Evolutionary conservation across 768 basidiomycete species (phyloP).

Genomic region (Tephrocybe sp.): DNA sequence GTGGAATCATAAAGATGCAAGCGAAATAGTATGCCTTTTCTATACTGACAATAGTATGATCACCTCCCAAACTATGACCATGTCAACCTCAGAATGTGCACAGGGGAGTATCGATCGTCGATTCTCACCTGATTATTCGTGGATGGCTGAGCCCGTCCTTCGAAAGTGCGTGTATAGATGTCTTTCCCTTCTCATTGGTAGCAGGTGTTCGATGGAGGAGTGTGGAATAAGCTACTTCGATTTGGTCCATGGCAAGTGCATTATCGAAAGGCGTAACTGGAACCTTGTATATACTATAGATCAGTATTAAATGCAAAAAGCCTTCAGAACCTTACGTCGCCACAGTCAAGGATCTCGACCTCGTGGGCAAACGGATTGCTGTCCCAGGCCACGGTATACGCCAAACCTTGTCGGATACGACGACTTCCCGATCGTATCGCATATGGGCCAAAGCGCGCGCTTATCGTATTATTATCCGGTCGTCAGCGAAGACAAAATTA

Average conservation of each 20-base stretch:
- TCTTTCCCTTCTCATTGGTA: constrained; percentile 29
- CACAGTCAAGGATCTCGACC: constrained; percentile 73
- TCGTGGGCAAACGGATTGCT: constrained; percentile 60
- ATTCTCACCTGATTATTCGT: constrained; percentile 55
- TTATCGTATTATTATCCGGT: constrained; percentile 20
- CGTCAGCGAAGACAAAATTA: not conserved
- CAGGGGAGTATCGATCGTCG: not conserved
- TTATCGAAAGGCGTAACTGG: constrained; percentile 83
- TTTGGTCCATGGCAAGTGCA: constrained; percentile 78
- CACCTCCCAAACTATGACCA: constrained; percentile 67
- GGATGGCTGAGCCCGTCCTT: constrained; percentile 68
- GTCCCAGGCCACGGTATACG: constrained; percentile 73
- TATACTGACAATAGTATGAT: constrained; percentile 75
- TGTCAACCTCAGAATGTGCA: not conserved
- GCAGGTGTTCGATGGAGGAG: constrained; percentile 58
- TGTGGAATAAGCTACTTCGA: constrained; percentile 81
- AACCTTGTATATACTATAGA: constrained; percentile 39
- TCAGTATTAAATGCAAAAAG: not conserved
- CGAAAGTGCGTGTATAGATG: constrained; percentile 36
- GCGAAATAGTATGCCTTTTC: no score
- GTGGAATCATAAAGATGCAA: constrained; percentile 27
- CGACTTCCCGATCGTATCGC: constrained; percentile 81
- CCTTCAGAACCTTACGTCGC: constrained; percentile 51
- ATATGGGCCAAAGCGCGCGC: constrained; percentile 85
- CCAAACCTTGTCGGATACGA: constrained; percentile 52